Percentiles rank a stretch among this genome's conserved stretches.
Conservation (phyloP, 176 grass and related monocot genomes). For the Sorghum bicolor region DNA sequence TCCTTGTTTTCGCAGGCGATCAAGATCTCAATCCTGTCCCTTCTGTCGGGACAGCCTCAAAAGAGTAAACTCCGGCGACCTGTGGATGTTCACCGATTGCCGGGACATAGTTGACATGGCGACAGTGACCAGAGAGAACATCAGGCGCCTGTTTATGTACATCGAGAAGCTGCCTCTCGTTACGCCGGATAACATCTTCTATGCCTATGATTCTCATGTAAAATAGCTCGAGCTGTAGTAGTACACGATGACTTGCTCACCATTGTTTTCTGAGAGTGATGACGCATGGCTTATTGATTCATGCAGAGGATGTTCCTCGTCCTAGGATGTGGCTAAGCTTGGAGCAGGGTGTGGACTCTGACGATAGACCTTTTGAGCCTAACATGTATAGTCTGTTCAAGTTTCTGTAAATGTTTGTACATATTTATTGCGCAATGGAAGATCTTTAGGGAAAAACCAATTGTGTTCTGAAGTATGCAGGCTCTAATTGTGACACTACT, state of each 20-base stretch:
- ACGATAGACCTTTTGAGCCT: slow-evolving; percentile 14
- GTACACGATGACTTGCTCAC: slow-evolving; percentile 16
- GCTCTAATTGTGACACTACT: not conserved
- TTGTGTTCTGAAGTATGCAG: not conserved
- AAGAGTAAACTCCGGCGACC: slow-evolving; percentile 69
- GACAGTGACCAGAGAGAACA: slow-evolving; percentile 67
- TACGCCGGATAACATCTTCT: slow-evolving; percentile 60
- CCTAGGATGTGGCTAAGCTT: slow-evolving; percentile 47
- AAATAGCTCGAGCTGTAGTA: slow-evolving; percentile 45
- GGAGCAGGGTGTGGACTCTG: slow-evolving; percentile 29
- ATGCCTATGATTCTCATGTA: slow-evolving; percentile 93
- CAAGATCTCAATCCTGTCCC: slow-evolving; percentile 80
- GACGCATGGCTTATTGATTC: slow-evolving; percentile 47
- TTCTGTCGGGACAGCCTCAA: slow-evolving; percentile 89
- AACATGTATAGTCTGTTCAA: not conserved
- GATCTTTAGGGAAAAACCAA: not conserved
- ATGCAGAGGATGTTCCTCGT: slow-evolving; percentile 53
- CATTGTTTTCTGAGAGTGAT: slow-evolving; percentile 42
- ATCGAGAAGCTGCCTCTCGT: slow-evolving; percentile 80
- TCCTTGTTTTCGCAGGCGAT: slow-evolving; percentile 58
- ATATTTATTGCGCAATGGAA: slow-evolving; percentile 20
- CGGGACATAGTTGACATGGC: slow-evolving; percentile 65
- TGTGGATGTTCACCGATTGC: slow-evolving; percentile 73
- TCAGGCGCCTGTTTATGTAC: slow-evolving; percentile 65
- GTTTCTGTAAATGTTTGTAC: slow-evolving; percentile 55